These are phyloP conservation scores for Byssochlamys sp. DNA, from an alignment of 2,329 filamentous ascomycete genomes.

Conservation along the genomic window DNA sequence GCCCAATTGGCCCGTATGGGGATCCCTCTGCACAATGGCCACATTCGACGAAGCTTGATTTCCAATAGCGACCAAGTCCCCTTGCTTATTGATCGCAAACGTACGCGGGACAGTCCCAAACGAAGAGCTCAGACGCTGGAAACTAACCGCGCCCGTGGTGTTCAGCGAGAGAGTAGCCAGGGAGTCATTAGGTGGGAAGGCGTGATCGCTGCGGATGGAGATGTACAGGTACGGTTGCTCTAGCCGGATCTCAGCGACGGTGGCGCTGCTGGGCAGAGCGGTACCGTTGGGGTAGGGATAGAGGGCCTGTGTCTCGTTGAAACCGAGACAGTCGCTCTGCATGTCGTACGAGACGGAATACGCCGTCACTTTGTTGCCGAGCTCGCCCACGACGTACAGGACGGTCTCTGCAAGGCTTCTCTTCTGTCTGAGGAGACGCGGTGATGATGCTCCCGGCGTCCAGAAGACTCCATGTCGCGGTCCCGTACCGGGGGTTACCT, in stretches of 20 bases:
- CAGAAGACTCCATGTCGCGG: slow-evolving; percentile 58
- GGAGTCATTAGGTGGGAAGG: slow-evolving; percentile 20
- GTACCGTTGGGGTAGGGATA: slow-evolving; percentile 17
- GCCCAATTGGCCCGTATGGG: slow-evolving; percentile 50
- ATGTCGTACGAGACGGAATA: slow-evolving; percentile 31
- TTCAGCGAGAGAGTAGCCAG: slow-evolving; percentile 17
- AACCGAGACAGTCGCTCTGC: slow-evolving; percentile 15
- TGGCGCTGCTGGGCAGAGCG: slow-evolving; percentile 17
- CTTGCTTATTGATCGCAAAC: slow-evolving; percentile 56
- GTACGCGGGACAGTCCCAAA: slow-evolving; percentile 59
- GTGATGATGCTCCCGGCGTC: slow-evolving; percentile 8
- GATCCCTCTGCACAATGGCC: slow-evolving; percentile 52
- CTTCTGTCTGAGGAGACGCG: not conserved
- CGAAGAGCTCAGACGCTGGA: slow-evolving; percentile 51
- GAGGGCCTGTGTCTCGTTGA: slow-evolving; percentile 15
- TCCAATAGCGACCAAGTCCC: slow-evolving; percentile 55
- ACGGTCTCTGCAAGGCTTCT: slow-evolving; percentile 11
- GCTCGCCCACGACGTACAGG: slow-evolving; percentile 48
- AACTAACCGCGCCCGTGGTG: slow-evolving; percentile 53
- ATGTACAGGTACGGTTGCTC: slow-evolving; percentile 18
- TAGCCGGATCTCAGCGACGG: slow-evolving; percentile 18
- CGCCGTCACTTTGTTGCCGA: slow-evolving; percentile 43
- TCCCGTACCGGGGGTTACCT: slow-evolving; percentile 45
- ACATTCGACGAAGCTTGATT: slow-evolving; percentile 54
- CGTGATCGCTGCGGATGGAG: slow-evolving; percentile 22